Evolutionary conservation across 495 filamentous ascomycete genomes (phyloP).

Genomic region (Penicillium nucicola): DNA sequence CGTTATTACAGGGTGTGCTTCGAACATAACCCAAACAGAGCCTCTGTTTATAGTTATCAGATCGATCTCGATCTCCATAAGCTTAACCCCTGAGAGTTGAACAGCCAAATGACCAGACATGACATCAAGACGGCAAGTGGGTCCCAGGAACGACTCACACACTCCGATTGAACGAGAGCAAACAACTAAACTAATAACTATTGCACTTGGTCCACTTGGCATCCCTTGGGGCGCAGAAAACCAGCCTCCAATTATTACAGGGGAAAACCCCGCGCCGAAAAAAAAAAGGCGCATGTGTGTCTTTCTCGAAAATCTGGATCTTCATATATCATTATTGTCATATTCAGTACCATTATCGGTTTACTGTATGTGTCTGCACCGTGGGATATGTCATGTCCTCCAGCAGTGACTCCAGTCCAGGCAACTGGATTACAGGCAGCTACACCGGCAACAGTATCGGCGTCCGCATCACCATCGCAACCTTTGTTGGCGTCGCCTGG

Average conservation of each 20-base stretch:
- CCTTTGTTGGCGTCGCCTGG: conserved; percentile 34
- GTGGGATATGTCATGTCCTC: conserved; percentile 15
- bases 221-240: conserved; percentile 5
- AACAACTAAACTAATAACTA: not conserved
- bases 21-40: too few relatives aligned
- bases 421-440: conserved; percentile 27
- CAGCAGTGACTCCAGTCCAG: conserved; percentile 21
- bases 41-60: too few relatives aligned
- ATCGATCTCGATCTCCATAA: too few relatives aligned
- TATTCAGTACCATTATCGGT: too few relatives aligned
- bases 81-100: too few relatives aligned
- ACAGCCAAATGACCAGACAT: too few relatives aligned
- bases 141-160: not conserved
- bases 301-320: not conserved
- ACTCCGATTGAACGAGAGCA: not conserved
- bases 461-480: conserved; percentile 35
- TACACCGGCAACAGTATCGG: conserved; percentile 24
- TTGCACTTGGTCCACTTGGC: conserved; percentile 3
- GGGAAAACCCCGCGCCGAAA: conserved; percentile 3
- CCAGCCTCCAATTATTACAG: conserved; percentile 1
- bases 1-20: too few relatives aligned
- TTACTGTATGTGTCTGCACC: not conserved
- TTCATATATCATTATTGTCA: not conserved
- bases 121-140: conserved; percentile 1
- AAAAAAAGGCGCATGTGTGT: not conserved